Percentiles rank a stretch among this genome's conserved stretches.
Evolutionary conservation across 495 filamentous ascomycete species (phyloP).

Genomic region (Penicillium parvum): DNA sequence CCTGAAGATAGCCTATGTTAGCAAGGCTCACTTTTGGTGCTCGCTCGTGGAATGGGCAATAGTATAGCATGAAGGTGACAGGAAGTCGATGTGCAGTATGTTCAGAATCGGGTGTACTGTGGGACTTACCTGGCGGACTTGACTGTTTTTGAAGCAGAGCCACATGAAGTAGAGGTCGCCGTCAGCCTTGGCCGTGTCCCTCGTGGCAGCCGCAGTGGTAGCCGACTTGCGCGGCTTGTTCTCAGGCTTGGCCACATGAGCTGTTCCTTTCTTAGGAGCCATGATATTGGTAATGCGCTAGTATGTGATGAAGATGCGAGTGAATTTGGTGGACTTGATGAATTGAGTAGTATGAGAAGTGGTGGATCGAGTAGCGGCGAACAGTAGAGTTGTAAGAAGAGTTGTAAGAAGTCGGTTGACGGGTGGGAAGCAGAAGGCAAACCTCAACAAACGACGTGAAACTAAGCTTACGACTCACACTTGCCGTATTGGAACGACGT

Average conservation of each 20-base stretch:
- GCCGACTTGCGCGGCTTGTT: no score
- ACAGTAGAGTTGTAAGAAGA: not conserved
- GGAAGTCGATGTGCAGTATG: no score
- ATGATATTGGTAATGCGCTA: no score
- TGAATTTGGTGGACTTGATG: no score
- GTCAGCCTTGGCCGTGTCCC: not conserved
- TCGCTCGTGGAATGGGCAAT: no score
- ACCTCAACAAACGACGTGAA: not conserved
- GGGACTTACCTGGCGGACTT: not conserved
- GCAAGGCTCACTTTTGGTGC: not conserved
- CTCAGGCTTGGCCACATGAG: no score
- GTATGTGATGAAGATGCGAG: no score
- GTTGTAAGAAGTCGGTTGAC: not conserved
- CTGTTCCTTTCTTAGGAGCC: no score
- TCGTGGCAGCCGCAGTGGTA: no score
- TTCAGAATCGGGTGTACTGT: not conserved
- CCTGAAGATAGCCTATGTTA: not conserved
- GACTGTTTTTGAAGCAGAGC: not conserved
- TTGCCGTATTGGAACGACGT: no score
- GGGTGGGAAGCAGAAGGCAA: not conserved
- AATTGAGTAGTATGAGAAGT: not conserved
- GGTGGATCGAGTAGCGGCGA: not conserved
- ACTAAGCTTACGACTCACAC: no score
- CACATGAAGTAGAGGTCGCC: not conserved
- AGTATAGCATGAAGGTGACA: no score